Evolutionary conservation across 2,329 filamentous ascomycete species (phyloP), one percentile per base, ranked within the genome.

Genomic region (Thelonectria blattea): DNA sequence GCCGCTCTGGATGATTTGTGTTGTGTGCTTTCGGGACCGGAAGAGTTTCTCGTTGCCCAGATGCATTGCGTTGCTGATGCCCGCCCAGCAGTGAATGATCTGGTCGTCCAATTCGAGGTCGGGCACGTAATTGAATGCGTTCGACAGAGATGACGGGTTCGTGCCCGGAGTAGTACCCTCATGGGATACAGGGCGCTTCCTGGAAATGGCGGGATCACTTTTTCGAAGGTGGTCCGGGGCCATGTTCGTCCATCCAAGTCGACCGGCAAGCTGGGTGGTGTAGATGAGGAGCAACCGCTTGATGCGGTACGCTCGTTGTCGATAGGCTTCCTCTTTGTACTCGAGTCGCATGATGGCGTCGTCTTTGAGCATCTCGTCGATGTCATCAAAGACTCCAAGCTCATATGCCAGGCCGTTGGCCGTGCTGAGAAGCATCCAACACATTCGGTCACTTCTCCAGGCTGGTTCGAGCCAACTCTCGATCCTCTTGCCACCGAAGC

Each of bases 401-500:
- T 99, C 95, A 67, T 96, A 96, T 0, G 91, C 92, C 39, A 98
- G 81, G 1, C 93, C 91, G 80, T 94, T 91, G 14, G 92, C 93
- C 39, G 93, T 96, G 71, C 92, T 96, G 30, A 98, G 83, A 14
- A 98, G 81, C 92, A 97, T 97, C 94, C 94, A 97, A 73, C 92
- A 96, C 91, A 97, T 96, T 56, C 93, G 90, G 71, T 97, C 94
- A 65, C 90, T 92, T 68, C 94, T 85, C 92, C 94, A 97, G 9
- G 92, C 94, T 2, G 95, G 95, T 75, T 99, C 95, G 4, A 98
- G 86, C 92, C 95, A 98, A 74, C 92, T 94, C 72, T 97, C 93
- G 65, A 97, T 95, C 27, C 93, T 83, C 74, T 91, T 89, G 10
- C 92, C 92, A 46, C 92, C 91, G 18, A 92, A 85, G n/a, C 87